These are phyloP conservation scores for Gastrodia elata DNA, from an alignment of 106 monocot species.

Conservation along the genomic window DNA sequence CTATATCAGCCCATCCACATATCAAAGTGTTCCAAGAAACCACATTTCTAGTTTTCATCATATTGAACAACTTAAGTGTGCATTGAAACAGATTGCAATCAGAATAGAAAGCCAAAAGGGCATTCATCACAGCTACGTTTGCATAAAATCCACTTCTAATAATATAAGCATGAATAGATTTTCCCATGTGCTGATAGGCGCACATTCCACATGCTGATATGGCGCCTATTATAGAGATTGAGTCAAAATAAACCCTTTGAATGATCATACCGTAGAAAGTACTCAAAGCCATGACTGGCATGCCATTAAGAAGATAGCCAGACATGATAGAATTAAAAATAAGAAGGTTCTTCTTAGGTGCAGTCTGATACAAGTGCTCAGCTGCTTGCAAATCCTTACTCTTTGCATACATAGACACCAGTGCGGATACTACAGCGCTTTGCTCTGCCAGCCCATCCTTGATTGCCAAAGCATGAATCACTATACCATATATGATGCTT, in stretches of 20 bases:
- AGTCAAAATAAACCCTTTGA: slow-evolving; percentile 32
- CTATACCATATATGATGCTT: slow-evolving; percentile 19
- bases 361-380: slow-evolving; percentile 15
- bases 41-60: slow-evolving; percentile 25
- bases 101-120: slow-evolving; percentile 40
- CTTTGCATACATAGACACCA: slow-evolving; percentile 62
- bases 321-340: slow-evolving; percentile 57
- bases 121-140: slow-evolving; percentile 35
- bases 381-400: slow-evolving; percentile 33
- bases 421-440: slow-evolving; percentile 25
- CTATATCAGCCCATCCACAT: slow-evolving; percentile 28
- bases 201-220: slow-evolving; percentile 27
- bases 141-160: slow-evolving; percentile 33
- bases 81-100: slow-evolving; percentile 23
- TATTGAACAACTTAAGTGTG: slow-evolving; percentile 28
- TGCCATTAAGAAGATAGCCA: slow-evolving; percentile 32
- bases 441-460: slow-evolving; percentile 27
- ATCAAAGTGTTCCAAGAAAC: slow-evolving; percentile 67
- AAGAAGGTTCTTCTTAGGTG: slow-evolving; percentile 35
- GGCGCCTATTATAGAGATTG: slow-evolving; percentile 30
- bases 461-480: slow-evolving; percentile 37
- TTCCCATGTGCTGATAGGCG: slow-evolving; percentile 18
- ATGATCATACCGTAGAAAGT: slow-evolving; percentile 30
- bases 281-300: slow-evolving; percentile 16
- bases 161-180: slow-evolving; percentile 48